Evolutionary conservation across 2,329 filamentous ascomycete species (phyloP), one percentile per base, ranked within the genome.

Genomic region (Pseudogymnoascus sp.): DNA sequence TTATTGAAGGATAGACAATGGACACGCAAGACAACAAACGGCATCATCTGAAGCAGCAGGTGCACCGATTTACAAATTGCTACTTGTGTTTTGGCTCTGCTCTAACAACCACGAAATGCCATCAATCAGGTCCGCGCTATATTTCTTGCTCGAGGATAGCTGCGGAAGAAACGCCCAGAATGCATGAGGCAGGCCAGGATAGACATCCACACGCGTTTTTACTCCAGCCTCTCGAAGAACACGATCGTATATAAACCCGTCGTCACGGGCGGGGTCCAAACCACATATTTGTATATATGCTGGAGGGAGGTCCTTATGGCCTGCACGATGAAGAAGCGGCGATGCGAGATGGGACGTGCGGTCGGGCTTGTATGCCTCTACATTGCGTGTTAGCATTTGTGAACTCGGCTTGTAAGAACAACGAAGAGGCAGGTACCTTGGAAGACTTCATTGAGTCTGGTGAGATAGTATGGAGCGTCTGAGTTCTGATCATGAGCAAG

Each of bases 201-300:
- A 75, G 2, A 74, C 17, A 64, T 71, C 65, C 10, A 71, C 41
- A 21, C 65, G 66, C 1, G 72, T 74, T 58, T 68, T 66, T 12
- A 72, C 63, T 4, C 70, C 71, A 61, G 61, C 60, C 33, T 69
- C 76, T 35, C 74, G 69, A 63, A 82, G 66, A 10, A 77, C 66
- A 41, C 73, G 70, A 65, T 81, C 79, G 64, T 81, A 83, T 1
- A 82, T 76, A 55, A 83, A 63, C 0, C 72, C 77, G 61, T 82
- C 80, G 62, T 84, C 81, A 5, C 81, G 69, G 7, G 79, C 63
- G 1, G 76, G 76, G 66, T 83, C 81, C 64, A 78, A 64, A 21
- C 80, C 80, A 63, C 74, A 76, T 0, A 81, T 72, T 67, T 81
- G 79, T 1, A 83, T 67, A 67, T 80, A 82, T 1, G 76, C 74